Base-by-base conservation (phyloP, 345 rosid genomes). In the Trapa incisa region DNA sequence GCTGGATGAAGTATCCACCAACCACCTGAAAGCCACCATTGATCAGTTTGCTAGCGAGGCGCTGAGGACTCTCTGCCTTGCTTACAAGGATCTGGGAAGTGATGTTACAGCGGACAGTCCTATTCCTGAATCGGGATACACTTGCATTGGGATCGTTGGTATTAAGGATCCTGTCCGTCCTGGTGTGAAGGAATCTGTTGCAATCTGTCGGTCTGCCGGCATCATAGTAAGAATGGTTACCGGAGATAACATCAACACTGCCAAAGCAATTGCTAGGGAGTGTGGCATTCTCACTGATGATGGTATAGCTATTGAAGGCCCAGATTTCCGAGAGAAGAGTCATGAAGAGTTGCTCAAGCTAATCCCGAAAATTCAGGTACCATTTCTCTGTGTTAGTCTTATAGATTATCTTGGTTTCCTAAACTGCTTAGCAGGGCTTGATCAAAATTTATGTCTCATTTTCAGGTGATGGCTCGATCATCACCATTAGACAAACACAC, bases 101-200 rank as follows among this genome's bases (percentile, higher is more conserved):
- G 86, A 83, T 41, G 86, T 84, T 75, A 84, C 83, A 0, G 84
- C 82, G 4, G 77, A 82, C 7, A 70, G 79, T 72, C 74, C 89
- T 11, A 80, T 92, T 67, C 98, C 96, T 4, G 14, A 48, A 65
- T 80, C 93, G 13, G 96, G 88, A 7, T 79, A 76, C 65, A 88
- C 96, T 60, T 89, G 96, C 53, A 68, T 92, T 32, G 96, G 87
- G 68, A 88, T 92, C 53, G 93, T 89, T 66, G 98, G 98, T 17
- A 92, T 92, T 65, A 92, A 89, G 72, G 96, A 92, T 72, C 98
- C 96, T 54, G 96, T 92, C 72, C 92, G 98, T 75, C 91, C 93
- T 47, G 96, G 96, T 37, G 98, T 92, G 37, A 89, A 84, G 80
- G 90, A 92, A 50, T 89, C 98, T 41, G 96, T 92, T 70, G 89